Evolutionary conservation across 768 basidiomycete genomes (phyloP).

Genomic region (Exsudoporus frostii): DNA sequence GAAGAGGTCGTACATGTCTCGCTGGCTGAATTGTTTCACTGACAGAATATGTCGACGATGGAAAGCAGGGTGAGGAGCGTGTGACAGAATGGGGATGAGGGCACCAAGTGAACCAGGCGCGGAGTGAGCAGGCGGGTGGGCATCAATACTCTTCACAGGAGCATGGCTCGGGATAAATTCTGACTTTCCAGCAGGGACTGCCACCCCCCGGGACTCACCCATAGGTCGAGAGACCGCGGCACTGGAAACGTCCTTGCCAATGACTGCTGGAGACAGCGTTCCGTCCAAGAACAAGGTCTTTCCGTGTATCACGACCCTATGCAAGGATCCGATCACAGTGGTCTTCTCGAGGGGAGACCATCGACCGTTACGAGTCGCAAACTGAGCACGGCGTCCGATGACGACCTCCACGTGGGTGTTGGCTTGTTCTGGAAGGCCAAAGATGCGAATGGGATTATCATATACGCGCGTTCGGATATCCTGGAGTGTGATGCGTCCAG

Average conservation of each 20-base stretch:
- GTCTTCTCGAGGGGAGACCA: constrained; percentile 85
- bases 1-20: constrained; percentile 92
- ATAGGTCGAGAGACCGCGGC: constrained; percentile 46
- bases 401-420: constrained; percentile 93
- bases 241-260: constrained; percentile 72
- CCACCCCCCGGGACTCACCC: constrained; percentile 27
- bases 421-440: constrained; percentile 81
- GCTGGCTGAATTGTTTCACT: constrained; percentile 88
- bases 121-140: constrained; percentile 14
- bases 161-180: constrained; percentile 32
- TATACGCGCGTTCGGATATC: constrained; percentile 81
- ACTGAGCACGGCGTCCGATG: constrained; percentile 67
- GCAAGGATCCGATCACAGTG: constrained; percentile 68
- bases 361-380: constrained; percentile 43
- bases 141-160: constrained; percentile 31
- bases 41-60: constrained; percentile 90
- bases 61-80: constrained; percentile 76
- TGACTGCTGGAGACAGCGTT: constrained; percentile 51
- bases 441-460: constrained; percentile 91
- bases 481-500: constrained; percentile 75
- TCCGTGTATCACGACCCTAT: constrained; percentile 88
- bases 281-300: constrained; percentile 92
- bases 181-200: constrained; percentile 20
- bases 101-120: constrained; percentile 9
- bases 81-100: constrained; percentile 17